These are phyloP conservation scores for Litchi chinensis DNA, from an alignment of 345 rosid species.

Conservation along the genomic window DNA sequence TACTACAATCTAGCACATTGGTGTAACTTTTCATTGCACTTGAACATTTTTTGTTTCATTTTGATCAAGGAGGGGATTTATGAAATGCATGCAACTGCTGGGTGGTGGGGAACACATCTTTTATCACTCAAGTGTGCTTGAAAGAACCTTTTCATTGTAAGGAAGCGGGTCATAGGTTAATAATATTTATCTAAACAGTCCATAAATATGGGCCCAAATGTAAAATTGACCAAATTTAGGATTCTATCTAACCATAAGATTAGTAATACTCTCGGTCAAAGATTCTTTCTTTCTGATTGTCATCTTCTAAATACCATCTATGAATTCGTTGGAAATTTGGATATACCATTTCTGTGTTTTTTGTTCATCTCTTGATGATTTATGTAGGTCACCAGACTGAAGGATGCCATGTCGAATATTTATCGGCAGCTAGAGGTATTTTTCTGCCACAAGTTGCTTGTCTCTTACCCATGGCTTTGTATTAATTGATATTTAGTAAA, in stretches of 20 bases:
- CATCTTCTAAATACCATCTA: neutral
- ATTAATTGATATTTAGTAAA: neutral
- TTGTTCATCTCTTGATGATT: conserved; percentile 14
- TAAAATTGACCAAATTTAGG: conserved; percentile 1
- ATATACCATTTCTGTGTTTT: conserved; percentile 7
- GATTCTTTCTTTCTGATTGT: conserved; percentile 1
- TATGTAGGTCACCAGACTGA: conserved; percentile 76
- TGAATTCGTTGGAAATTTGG: conserved; percentile 6
- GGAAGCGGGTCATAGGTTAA: neutral
- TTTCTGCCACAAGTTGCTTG: conserved; percentile 13
- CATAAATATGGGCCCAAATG: neutral
- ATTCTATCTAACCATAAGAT: neutral
- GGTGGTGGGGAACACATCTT: neutral
- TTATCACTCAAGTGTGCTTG: neutral
- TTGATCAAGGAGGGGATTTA: neutral
- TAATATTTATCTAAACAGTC: neutral
- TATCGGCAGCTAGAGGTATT: conserved; percentile 83
- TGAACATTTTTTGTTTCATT: neutral
- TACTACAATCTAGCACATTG: neutral
- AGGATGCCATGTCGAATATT: conserved; percentile 84
- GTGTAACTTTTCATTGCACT: neutral
- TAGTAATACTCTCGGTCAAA: neutral
- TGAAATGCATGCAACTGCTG: conserved; percentile 13
- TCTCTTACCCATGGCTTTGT: neutral
- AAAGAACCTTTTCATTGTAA: conserved; percentile 4